Evolutionary conservation across 371 early-diverging fungal genomes (phyloP), one percentile per base, ranked within the genome.

Genomic region (Mucor ambiguus): DNA sequence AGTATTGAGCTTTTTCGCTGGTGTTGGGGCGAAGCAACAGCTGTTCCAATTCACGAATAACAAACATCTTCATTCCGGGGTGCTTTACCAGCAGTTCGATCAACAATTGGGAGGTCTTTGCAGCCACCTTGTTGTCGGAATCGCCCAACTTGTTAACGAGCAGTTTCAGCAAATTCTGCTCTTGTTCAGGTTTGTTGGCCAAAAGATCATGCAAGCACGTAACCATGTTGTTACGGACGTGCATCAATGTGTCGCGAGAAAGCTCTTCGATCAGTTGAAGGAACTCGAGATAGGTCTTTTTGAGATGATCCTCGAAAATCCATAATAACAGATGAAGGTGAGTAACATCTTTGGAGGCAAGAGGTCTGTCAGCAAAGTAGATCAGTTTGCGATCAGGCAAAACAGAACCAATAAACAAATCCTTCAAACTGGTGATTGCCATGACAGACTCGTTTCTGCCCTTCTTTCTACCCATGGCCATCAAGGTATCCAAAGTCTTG

Each of bases 131-230:
- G 67, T 90, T 89, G 63, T 95, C 95, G 14, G 81, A 79, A 78
- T 98, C 98, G 71, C 98, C 98, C 59, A 98, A 79, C 75, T 97
- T 98, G 89, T 96, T 96, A 66, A 95, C 91, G 26, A 98, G 85
- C 60, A 98, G 72, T 38, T 91, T 86, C 48, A 98, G 85, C 64
- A 98, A 82, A 68, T 96, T 97, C 60, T 92, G 92, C 71, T 98
- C 98, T 79, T 97, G 96, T 78, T 98, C 98, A 9, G 98, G 95
- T 74, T 96, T 96, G 28, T 87, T 79, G 46, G 82, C 76, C 63
- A 97, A 79, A 41, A 98, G 80, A 68, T 92, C 92, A 59, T 84
- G 79, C 55, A 96, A 86, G 77, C 86, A 88, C 10, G 77, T 73
- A 4, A 97, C 78, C 83, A 90, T 89, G 69, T 87, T 91, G 70